Evolutionary conservation across 2,329 filamentous ascomycete genomes (phyloP), one percentile per base, ranked within the genome.

Genomic region (Cladophialophora yegresii): DNA sequence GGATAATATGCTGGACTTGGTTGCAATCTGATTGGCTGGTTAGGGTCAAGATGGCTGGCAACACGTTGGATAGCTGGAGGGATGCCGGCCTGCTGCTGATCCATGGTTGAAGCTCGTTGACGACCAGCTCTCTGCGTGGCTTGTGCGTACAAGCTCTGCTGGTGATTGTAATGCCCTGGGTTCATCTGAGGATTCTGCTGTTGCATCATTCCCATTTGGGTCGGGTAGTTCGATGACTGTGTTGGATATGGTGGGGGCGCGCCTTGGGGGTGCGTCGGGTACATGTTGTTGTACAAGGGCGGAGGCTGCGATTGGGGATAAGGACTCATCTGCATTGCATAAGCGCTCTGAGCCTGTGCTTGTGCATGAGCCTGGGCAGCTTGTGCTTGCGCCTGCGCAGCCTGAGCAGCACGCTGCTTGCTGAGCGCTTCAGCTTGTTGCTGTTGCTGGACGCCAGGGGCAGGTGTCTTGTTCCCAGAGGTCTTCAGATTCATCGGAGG

Each of bases 1-100:
- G 95, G 95, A 72, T 98, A 99, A 77, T 99, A 99, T 1, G 95
- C 95, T 4, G 95, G 95, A 71, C 92, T 97, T 2, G 95, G 95
- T 75, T 99, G 95, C 62, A 98, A 79, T 56, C 95, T 87, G 72
- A 99, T 98, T 0, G 95, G 95, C 65, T 93, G 91, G 72, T 87
- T 98, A 1, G 95, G 95, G 74, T 99, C 95, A 51, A 99, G 85
- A 77, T 98, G 93, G 75, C 92, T 96, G 49, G 95, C 95, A 23
- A 99, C 95, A 71, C 95, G 85, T 77, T 99, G 95, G 64, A 99
- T 91, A 2, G 93, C 89, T 13, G 91, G 89, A 4, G 95, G 95
- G 64, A 99, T 96, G 1, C 93, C 93, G 68, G 90, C 93, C 73
- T 93, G 90, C 73, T 96, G 91, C 75, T 95, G 91, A 73, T 98